phyloP scores from a whole-genome alignment of 2,329 filamentous ascomycete genomes.

The Dothideomycetidae sp. region DNA sequence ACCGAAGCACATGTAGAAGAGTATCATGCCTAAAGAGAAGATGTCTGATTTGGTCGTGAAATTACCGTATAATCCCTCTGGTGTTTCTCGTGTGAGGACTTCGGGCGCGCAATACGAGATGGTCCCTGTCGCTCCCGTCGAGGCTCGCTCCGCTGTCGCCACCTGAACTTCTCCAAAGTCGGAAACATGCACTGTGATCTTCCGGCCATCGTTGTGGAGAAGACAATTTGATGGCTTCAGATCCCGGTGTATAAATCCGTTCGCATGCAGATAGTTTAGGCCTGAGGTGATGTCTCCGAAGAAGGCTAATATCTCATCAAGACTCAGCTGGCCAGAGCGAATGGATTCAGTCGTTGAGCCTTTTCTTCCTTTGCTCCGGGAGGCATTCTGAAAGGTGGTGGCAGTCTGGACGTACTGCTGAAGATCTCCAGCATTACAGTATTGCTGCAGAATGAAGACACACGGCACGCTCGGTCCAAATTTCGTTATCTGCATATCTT shows the following conservation, averaged over 20 bases:
- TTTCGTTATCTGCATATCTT: slow-evolving; percentile 65
- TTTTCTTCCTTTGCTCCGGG: slow-evolving; percentile 25
- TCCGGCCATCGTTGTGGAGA: slow-evolving; percentile 54
- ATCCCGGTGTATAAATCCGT: slow-evolving; percentile 91
- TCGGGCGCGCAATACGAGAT: slow-evolving; percentile 97
- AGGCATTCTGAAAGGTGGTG: slow-evolving; percentile 26
- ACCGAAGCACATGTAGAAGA: slow-evolving; percentile 96
- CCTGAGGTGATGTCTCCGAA: slow-evolving; percentile 93
- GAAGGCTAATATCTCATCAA: slow-evolving; percentile 92
- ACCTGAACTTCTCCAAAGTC: slow-evolving; percentile 95
- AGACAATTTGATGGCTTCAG: slow-evolving; percentile 94
- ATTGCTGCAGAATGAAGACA: slow-evolving; percentile 93
- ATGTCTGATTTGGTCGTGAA: slow-evolving; percentile 96
- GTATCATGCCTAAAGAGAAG: slow-evolving; percentile 96
- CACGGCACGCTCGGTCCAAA: slow-evolving; percentile 89
- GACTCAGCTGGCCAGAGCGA: slow-evolving; percentile 50
- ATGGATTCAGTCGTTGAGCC: slow-evolving; percentile 65
- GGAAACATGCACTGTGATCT: slow-evolving; percentile 72
- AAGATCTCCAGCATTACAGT: slow-evolving; percentile 87
- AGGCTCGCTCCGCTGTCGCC: slow-evolving; percentile 66
- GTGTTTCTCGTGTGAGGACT: slow-evolving; percentile 54
- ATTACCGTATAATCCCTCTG: slow-evolving; percentile 64
- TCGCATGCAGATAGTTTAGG: slow-evolving; percentile 72
- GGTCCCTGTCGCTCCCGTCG: slow-evolving; percentile 85
- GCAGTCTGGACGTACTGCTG: slow-evolving; percentile 72